Percentiles rank a stretch among this genome's conserved stretches.
These are phyloP conservation scores for Kluyveromyces starmeri DNA, from an alignment of 805 yeast species.

Conservation along the genomic window DNA sequence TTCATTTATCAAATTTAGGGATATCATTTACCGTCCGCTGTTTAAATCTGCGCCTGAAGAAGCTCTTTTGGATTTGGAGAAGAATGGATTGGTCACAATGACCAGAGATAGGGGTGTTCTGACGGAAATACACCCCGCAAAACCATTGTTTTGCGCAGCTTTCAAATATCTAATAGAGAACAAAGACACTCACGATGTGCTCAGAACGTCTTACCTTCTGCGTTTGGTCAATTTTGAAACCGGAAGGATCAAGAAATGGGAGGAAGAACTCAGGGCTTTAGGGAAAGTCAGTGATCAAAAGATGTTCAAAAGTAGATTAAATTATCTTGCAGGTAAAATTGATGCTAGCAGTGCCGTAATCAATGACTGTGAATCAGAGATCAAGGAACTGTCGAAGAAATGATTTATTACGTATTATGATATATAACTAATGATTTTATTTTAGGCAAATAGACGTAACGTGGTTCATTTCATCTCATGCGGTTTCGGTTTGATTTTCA, in stretches of 20 bases:
- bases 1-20: constrained; percentile 40
- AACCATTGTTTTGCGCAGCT: constrained; percentile 78
- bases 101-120: constrained; percentile 72
- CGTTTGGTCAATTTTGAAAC: constrained; percentile 51
- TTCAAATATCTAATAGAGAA: constrained; percentile 59
- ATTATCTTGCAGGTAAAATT: constrained; percentile 61
- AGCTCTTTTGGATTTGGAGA: constrained; percentile 64
- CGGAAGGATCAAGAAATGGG: constrained; percentile 52
- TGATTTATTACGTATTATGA: no score
- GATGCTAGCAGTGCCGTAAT: constrained; percentile 48
- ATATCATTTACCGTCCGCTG: constrained; percentile 47
- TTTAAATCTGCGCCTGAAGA: constrained; percentile 48
- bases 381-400: constrained; percentile 28
- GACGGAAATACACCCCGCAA: constrained; percentile 59
- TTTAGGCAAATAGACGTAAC: no score
- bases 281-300: constrained; percentile 43
- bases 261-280: constrained; percentile 60
- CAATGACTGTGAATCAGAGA: constrained; percentile 36
- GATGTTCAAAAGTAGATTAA: constrained; percentile 51
- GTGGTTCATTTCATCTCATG: no score
- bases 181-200: constrained; percentile 41
- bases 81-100: constrained; percentile 63
- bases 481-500: no score
- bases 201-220: constrained; percentile 55
- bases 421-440: no score